These are phyloP conservation scores for Picea glauca DNA, from an alignment of 75 land plant genomes.

Conservation along the genomic window DNA sequence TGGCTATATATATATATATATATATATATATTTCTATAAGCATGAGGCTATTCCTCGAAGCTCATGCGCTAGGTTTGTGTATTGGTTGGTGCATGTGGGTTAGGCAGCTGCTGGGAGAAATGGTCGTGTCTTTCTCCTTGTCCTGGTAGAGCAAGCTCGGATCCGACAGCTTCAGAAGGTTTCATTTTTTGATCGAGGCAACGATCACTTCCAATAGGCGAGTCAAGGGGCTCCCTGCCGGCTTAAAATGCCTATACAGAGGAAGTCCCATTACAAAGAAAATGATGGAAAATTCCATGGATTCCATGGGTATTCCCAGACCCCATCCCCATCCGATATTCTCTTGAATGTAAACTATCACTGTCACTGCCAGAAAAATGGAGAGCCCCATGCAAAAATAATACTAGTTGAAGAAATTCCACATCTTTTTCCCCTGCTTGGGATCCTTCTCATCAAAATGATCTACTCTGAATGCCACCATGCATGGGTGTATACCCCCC, in stretches of 20 bases:
- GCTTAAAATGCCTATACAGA: slow-evolving; percentile 49
- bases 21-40: too few relatives aligned
- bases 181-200: slow-evolving; percentile 55
- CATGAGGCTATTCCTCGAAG: too few relatives aligned
- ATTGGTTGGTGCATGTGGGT: slow-evolving; percentile 64
- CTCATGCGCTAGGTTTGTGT: too few relatives aligned
- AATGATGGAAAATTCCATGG: slow-evolving; percentile 57
- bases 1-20: too few relatives aligned
- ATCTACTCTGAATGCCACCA: slow-evolving; percentile 45
- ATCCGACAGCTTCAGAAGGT: slow-evolving; percentile 21
- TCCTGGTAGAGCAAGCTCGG: slow-evolving; percentile 32
- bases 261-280: slow-evolving; percentile 51
- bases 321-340: slow-evolving; percentile 87
- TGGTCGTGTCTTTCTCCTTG: slow-evolving; percentile 37
- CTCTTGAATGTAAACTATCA: slow-evolving; percentile 78
- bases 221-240: slow-evolving; percentile 77
- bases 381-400: slow-evolving; percentile 62
- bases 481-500: slow-evolving; percentile 78
- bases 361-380: slow-evolving; percentile 59
- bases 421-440: slow-evolving; percentile 40
- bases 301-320: slow-evolving; percentile 63
- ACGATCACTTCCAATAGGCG: slow-evolving; percentile 63
- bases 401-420: slow-evolving; percentile 86
- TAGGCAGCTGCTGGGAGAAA: slow-evolving; percentile 45
- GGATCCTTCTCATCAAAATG: slow-evolving; percentile 77